These are phyloP conservation scores for Agaricus sinodeliciosus DNA, from an alignment of 768 basidiomycete species.

Conservation along the genomic window DNA sequence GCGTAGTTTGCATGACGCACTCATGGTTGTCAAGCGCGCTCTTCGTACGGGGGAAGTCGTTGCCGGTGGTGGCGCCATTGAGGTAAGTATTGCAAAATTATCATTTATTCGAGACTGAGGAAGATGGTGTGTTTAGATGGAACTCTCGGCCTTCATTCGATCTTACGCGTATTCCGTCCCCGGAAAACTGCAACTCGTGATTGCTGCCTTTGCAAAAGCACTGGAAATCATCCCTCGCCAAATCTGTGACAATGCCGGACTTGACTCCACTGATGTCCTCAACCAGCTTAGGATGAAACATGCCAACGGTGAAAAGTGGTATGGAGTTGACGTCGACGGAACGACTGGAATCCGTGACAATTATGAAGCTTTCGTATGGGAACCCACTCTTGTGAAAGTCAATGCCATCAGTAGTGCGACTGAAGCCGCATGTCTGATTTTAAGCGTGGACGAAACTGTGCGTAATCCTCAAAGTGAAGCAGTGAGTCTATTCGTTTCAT, in stretches of 20 bases:
- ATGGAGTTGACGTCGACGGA: slow-evolving; percentile 92
- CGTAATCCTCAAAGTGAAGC: slow-evolving; percentile 91
- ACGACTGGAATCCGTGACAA: slow-evolving; percentile 87
- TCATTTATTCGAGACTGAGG: not conserved
- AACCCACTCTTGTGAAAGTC: slow-evolving; percentile 89
- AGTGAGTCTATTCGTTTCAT: slow-evolving; percentile 38
- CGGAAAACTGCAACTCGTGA: slow-evolving; percentile 91
- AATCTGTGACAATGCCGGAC: slow-evolving; percentile 96
- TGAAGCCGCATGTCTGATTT: slow-evolving; percentile 92
- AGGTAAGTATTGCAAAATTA: slow-evolving; percentile 43
- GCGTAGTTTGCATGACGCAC: slow-evolving; percentile 93
- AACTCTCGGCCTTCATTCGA: slow-evolving; percentile 90
- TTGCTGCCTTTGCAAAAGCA: slow-evolving; percentile 94
- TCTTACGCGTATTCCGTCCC: slow-evolving; percentile 88
- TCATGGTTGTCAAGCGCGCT: slow-evolving; percentile 99
- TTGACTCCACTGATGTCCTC: slow-evolving; percentile 95
- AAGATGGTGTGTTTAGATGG: slow-evolving; percentile 60
- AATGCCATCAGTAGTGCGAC: slow-evolving; percentile 95
- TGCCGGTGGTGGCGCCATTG: slow-evolving; percentile 95
- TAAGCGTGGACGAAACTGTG: slow-evolving; percentile 97
- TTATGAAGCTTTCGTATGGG: slow-evolving; percentile 98
- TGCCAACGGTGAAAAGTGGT: slow-evolving; percentile 83
- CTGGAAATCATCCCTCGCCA: slow-evolving; percentile 97
- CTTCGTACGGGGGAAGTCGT: slow-evolving; percentile 95
- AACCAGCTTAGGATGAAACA: slow-evolving; percentile 98